Evolutionary conservation across 192 early-diverging fungal genomes (phyloP).

Genomic region (Backusella luteola): DNA sequence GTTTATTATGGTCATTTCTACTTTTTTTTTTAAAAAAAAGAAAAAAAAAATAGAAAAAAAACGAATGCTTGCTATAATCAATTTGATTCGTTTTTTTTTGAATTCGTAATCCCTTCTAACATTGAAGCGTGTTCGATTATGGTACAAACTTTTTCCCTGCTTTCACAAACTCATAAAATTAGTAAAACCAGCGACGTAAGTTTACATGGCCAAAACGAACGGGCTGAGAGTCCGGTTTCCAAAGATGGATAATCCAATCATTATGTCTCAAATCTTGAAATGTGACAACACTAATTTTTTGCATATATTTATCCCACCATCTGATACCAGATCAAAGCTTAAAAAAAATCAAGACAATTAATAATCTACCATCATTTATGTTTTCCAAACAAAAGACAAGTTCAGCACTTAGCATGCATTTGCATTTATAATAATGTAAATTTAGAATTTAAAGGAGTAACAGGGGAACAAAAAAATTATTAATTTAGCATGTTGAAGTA

Average conservation of each 20-base stretch:
- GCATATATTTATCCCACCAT: conserved; percentile 2
- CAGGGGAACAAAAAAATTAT: not conserved
- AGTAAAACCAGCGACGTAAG: not conserved
- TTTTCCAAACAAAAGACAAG: not conserved
- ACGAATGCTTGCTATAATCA: not conserved
- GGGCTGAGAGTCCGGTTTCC: not conserved
- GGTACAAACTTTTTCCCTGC: not conserved
- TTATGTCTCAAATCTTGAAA: not conserved
- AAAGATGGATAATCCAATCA: not conserved
- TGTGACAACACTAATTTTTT: not conserved
- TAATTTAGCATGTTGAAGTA: not conserved
- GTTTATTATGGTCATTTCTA: too few species aligned
- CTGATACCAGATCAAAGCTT: conserved; percentile 4
- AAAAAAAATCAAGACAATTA: not conserved
- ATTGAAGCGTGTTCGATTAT: not conserved
- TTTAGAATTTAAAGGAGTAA: conserved; percentile 3
- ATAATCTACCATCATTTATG: not conserved
- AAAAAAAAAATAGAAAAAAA: not conserved
- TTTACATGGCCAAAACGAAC: not conserved
- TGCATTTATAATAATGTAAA: conserved; percentile 6
- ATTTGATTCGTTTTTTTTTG: not conserved
- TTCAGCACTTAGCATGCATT: not conserved
- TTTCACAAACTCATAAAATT: not conserved
- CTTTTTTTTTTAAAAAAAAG: not conserved
- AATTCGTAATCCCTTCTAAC: not conserved